Percentiles rank a stretch among this genome's conserved stretches.
Conservation (phyloP, 2,329 filamentous ascomycete species). For the Daldinia sp. region DNA sequence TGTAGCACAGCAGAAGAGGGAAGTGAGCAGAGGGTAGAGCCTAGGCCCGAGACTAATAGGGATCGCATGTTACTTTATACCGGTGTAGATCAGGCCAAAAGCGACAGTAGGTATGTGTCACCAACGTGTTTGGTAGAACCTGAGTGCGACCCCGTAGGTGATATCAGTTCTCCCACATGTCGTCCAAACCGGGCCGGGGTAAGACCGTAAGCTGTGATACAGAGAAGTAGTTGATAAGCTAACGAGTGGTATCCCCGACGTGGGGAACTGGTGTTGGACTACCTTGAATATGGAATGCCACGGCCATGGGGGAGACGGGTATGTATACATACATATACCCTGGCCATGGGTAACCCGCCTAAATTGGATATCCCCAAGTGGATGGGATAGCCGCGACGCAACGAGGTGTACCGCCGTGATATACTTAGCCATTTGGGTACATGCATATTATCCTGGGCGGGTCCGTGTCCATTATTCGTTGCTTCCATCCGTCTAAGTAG, state of each 20-base stretch:
- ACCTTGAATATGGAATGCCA: slow-evolving; percentile 23
- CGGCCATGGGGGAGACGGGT: background rate
- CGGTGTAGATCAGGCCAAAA: slow-evolving; percentile 8
- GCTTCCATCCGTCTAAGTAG: background rate
- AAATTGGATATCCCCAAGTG: slow-evolving; percentile 36
- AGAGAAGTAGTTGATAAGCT: too few species aligned
- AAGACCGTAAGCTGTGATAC: slow-evolving; percentile 8
- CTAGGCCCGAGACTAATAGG: slow-evolving; percentile 12
- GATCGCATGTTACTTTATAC: slow-evolving; percentile 26
- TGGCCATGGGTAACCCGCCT: slow-evolving; percentile 36
- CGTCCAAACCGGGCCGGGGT: background rate
- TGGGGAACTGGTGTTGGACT: slow-evolving; percentile 14
- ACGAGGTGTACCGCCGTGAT: slow-evolving; percentile 7
- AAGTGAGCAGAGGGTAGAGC: background rate
- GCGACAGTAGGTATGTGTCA: background rate
- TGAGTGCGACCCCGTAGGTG: background rate
- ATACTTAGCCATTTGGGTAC: slow-evolving; percentile 29
- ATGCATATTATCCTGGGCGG: slow-evolving; percentile 22
- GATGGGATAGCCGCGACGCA: slow-evolving; percentile 19
- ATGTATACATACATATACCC: slow-evolving; percentile 25
- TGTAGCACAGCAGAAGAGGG: background rate
- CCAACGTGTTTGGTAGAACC: background rate
- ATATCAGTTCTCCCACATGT: background rate
- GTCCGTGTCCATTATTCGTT: too few species aligned
- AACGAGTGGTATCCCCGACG: background rate